These are phyloP conservation scores for Alternaria sp. DNA, from an alignment of 2,329 filamentous ascomycete genomes.

Conservation along the genomic window DNA sequence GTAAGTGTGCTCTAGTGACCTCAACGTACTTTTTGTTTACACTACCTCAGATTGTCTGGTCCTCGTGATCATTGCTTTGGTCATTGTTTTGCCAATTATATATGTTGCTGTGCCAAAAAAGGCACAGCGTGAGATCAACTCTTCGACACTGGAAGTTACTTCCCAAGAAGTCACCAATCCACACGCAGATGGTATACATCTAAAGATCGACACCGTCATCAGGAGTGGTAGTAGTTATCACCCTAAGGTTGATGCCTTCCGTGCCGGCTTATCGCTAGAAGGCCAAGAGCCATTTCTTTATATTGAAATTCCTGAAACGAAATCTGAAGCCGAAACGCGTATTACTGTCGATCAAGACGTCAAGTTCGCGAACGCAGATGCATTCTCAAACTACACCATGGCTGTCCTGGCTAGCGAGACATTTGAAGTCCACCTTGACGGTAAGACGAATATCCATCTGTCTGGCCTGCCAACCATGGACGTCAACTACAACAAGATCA, in stretches of 20 bases:
- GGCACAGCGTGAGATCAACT: slow-evolving; percentile 63
- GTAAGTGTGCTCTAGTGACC: slow-evolving; percentile 27
- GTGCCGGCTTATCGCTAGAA: slow-evolving; percentile 60
- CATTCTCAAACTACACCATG: slow-evolving; percentile 61
- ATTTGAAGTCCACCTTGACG: slow-evolving; percentile 60
- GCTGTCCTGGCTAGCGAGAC: slow-evolving; percentile 60
- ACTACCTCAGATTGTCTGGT: slow-evolving; percentile 55
- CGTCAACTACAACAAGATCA: slow-evolving; percentile 65
- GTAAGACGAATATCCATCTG: slow-evolving; percentile 62
- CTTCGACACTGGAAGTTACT: slow-evolving; percentile 61
- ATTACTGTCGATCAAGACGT: slow-evolving; percentile 57
- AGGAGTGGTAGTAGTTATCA: slow-evolving; percentile 61
- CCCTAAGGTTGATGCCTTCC: slow-evolving; percentile 64
- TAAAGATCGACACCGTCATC: slow-evolving; percentile 60
- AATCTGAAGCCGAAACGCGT: slow-evolving; percentile 54
- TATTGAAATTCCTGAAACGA: slow-evolving; percentile 57
- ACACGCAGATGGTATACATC: slow-evolving; percentile 57
- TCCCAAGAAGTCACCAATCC: slow-evolving; percentile 62
- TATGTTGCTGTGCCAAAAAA: slow-evolving; percentile 68
- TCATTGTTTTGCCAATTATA: slow-evolving; percentile 66
- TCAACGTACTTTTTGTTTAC: slow-evolving; percentile 11
- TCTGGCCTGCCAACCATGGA: slow-evolving; percentile 59
- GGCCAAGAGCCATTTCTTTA: slow-evolving; percentile 55
- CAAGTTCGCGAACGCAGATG: slow-evolving; percentile 54
- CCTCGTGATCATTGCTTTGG: slow-evolving; percentile 59